Evolutionary conservation across 1,139 yeast genomes (phyloP).

Genomic region (Geotrichum phurueaensis): DNA sequence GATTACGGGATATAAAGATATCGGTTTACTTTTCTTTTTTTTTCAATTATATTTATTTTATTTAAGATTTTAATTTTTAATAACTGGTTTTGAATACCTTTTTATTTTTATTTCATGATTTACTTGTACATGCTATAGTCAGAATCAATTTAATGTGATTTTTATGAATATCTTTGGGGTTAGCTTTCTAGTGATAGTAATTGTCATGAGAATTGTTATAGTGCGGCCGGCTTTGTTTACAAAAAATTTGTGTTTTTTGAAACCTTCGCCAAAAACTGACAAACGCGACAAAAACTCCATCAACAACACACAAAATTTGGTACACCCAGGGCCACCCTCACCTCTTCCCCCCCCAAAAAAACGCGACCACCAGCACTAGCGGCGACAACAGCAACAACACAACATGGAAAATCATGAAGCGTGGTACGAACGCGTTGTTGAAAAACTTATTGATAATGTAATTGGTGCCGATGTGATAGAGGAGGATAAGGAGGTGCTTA

Average conservation of each 20-base stretch:
- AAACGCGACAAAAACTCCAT: not conserved
- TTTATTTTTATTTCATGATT: not conserved
- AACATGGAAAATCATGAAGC: slow-evolving; percentile 1
- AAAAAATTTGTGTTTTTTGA: not conserved
- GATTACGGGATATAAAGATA: not conserved
- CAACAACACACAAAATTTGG: not conserved
- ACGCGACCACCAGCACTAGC: not conserved
- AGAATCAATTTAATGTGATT: not conserved
- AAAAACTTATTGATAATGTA: slow-evolving; percentile 13
- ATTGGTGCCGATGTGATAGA: slow-evolving; percentile 13
- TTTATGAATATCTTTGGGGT: not conserved
- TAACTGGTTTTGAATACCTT: not conserved
- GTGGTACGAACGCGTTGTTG: slow-evolving; percentile 13
- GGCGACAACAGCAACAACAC: not conserved
- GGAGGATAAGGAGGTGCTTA: slow-evolving; percentile 12
- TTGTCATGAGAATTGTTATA: not conserved
- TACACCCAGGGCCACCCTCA: not conserved
- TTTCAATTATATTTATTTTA: not conserved
- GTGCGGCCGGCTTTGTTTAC: not conserved
- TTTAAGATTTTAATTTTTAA: not conserved
- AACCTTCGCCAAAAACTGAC: not conserved
- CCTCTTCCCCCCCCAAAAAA: not conserved
- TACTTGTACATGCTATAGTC: not conserved
- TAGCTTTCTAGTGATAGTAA: not conserved
- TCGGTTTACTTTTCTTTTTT: not conserved